phyloP scores from a whole-genome alignment of 2,329 filamentous ascomycete species.

The Tolypocladium tropicale region DNA sequence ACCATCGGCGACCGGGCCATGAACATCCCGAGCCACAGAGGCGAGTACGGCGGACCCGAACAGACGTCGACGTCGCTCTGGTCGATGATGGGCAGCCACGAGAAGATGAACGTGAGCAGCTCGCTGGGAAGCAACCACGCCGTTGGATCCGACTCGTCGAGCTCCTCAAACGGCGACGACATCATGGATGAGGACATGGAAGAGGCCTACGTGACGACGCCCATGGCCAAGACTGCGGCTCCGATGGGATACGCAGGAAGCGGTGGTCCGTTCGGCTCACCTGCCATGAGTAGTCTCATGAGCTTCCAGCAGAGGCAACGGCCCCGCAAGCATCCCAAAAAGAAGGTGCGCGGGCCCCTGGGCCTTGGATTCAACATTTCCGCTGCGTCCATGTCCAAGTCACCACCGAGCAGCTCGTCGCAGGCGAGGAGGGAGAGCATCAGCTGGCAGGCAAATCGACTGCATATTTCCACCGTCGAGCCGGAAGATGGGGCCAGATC shows the following conservation, averaged over 20 bases:
- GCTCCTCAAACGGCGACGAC: conserved; percentile 59
- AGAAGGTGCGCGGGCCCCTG: conserved; percentile 37
- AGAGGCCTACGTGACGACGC: conserved; percentile 74
- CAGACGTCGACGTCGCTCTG: conserved; percentile 65
- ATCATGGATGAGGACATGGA: conserved; percentile 66
- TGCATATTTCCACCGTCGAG: conserved; percentile 70
- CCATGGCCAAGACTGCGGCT: conserved; percentile 57
- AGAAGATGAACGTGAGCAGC: conserved; percentile 64
- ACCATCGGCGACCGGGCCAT: conserved; percentile 60
- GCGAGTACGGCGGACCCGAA: conserved; percentile 38
- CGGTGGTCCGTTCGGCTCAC: conserved; percentile 54
- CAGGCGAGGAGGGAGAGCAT: conserved; percentile 73
- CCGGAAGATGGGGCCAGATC: conserved; percentile 56
- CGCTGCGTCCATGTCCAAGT: conserved; percentile 49
- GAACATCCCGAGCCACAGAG: conserved; percentile 47
- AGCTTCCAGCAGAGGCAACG: conserved; percentile 74
- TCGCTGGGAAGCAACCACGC: conserved; percentile 66
- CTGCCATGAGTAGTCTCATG: conserved; percentile 65
- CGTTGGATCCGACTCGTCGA: conserved; percentile 68
- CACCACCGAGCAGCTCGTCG: conserved; percentile 50
- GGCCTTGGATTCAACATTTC: conserved; percentile 40
- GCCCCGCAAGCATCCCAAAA: conserved; percentile 56
- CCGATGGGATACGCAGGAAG: conserved; percentile 36
- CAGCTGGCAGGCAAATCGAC: conserved; percentile 79
- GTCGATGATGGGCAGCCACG: conserved; percentile 59